These are phyloP conservation scores for Ceratocystis destructans DNA, from an alignment of 2,329 filamentous ascomycete species.

Conservation along the genomic window DNA sequence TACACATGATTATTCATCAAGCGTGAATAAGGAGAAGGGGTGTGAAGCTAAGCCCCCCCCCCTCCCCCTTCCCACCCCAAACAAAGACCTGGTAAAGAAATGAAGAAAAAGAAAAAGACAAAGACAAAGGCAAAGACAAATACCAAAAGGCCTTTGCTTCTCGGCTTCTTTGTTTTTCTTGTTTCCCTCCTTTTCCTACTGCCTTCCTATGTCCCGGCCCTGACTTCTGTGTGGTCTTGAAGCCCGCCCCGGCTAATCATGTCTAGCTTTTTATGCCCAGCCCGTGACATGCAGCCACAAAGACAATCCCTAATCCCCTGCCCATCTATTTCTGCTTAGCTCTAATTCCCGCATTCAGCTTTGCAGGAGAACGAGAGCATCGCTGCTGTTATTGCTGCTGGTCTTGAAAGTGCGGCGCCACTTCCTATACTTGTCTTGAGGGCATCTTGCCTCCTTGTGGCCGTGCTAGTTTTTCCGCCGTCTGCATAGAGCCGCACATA, in stretches of 20 bases:
- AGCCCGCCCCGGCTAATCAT: background rate
- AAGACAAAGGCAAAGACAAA: too few species aligned
- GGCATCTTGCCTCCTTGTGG: background rate
- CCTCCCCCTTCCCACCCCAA: background rate
- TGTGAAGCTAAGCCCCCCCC: background rate
- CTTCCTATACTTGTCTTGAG: background rate
- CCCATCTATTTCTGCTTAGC: background rate
- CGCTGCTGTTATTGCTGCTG: background rate
- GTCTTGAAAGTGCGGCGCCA: slow-evolving; percentile 2
- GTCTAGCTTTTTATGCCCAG: background rate
- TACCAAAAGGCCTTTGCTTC: background rate
- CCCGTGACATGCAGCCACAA: background rate
- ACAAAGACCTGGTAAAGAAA: background rate
- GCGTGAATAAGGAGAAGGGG: background rate
- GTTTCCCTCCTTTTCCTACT: background rate
- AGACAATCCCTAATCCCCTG: background rate
- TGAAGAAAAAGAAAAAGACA: background rate
- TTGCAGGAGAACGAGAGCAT: background rate
- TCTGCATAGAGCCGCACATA: slow-evolving; percentile 4
- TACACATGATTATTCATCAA: background rate
- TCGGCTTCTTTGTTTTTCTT: background rate
- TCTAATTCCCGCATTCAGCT: background rate
- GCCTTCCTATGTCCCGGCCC: background rate
- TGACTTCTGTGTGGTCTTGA: background rate
- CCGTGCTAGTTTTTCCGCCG: background rate